Conservation (phyloP, 1,284 basidiomycete species). For the Puccinia novopanici region DNA sequence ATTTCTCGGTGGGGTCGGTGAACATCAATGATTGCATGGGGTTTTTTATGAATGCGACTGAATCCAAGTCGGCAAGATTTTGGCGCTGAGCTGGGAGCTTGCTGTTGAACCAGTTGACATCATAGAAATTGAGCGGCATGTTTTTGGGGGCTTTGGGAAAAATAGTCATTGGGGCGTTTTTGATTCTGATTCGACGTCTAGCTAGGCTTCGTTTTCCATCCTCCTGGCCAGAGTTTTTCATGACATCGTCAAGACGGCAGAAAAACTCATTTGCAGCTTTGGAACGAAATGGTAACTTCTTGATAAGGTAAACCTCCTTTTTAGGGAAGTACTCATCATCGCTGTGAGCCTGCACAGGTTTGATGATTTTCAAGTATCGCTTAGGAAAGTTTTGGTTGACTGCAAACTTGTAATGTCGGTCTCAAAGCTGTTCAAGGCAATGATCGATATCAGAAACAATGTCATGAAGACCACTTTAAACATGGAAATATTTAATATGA, state of each 20-base stretch:
- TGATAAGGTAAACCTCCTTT: slow-evolving; percentile 7
- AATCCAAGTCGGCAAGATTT: slow-evolving; percentile 3
- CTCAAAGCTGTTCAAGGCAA: background rate
- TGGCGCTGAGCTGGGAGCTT: slow-evolving; percentile 17
- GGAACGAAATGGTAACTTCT: background rate
- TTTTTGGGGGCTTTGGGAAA: slow-evolving; percentile 18
- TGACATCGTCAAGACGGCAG: background rate
- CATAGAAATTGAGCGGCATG: slow-evolving; percentile 1
- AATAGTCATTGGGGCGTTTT: background rate
- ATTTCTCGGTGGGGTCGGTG: background rate
- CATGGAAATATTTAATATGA: background rate
- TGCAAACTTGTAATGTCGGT: background rate
- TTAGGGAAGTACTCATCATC: background rate
- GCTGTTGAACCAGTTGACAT: slow-evolving; percentile 1
- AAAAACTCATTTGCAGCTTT: background rate
- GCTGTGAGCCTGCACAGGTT: background rate
- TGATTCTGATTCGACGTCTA: background rate
- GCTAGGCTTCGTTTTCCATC: background rate
- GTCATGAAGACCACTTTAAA: too few relatives aligned
- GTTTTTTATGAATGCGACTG: too few relatives aligned
- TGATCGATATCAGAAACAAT: too few relatives aligned
- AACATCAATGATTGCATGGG: background rate
- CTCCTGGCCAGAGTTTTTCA: background rate
- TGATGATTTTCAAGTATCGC: background rate
- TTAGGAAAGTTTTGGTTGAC: background rate